Base-by-base conservation (phyloP, 768 basidiomycete genomes). In the Mycena albidolilacea region DNA sequence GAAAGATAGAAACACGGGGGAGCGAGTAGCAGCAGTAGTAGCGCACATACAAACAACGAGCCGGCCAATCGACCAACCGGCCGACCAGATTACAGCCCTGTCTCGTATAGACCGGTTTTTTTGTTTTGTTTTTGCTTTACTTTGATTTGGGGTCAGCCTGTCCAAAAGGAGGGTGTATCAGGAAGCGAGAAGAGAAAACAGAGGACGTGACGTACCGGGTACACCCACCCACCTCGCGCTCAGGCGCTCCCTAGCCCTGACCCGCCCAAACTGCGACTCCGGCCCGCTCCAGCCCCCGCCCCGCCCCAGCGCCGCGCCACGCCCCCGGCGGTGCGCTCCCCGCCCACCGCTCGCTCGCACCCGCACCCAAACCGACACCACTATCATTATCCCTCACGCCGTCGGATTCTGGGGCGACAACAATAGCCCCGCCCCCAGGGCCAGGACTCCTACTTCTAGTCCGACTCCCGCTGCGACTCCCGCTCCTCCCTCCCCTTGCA, bases 391-490 rank as follows among this genome's bases (percentile, higher is more conserved):
- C 23, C 23, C 23, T 23, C 23, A 6, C 1, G 14, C 10, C 1
- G 9, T 43, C 3, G 3, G 19, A n/a, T 5, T 50, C 30, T 50
- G 57, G 0, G 61, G 68, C 60, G 68, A 41, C 12, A 69, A 30
- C 23, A 23, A 23, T 2, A 23, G 23, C 41, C 63, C 10, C 52
- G 5, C 57, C 41, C 41, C 59, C n/a, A 5, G 71, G 75, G 21
- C 74, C 63, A 23, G 39, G 57, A 52, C 73, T 75, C 39, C 73
- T 0, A 15, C 74, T 71, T n/a, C 62, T 8, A 21, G 67, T 73
- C 35, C 69, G 23, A 23, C 23, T 23, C 23, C 23, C 23, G 23
- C 23, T 23, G 23, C 23, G 23, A 23, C 23, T 23, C 23, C 23
- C 23, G 23, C 23, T 23, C 23, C 23, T 23, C 23, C 23, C 23